A percentile compares a stretch with the other conserved stretches of the same genome.
Conservation (phyloP, 1,284 basidiomycete genomes). For the Anthracocystis setariae region DNA sequence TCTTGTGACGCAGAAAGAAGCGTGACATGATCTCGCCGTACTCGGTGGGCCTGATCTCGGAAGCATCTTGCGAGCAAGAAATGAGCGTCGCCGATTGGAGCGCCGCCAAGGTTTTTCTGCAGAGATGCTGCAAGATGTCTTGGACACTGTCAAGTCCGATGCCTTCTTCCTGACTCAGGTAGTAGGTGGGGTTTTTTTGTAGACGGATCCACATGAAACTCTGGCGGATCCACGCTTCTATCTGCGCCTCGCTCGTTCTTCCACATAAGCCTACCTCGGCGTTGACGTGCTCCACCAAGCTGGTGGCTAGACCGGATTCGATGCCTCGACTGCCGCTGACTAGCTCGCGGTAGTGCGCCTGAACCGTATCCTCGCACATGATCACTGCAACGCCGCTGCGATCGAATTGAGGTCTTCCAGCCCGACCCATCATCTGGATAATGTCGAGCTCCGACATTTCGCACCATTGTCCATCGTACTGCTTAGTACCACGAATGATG, state of each 20-base stretch:
- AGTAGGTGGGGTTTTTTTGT: conserved; percentile 52
- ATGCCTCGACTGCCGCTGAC: conserved; percentile 46
- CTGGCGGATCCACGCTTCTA: conserved; percentile 42
- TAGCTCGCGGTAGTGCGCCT: conserved; percentile 49
- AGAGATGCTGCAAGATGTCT: conserved; percentile 37
- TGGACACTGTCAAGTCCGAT: conserved; percentile 38
- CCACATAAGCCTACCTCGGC: conserved; percentile 50
- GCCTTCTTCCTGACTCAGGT: conserved; percentile 37
- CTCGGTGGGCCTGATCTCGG: conserved; percentile 38
- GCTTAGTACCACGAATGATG: conserved; percentile 59
- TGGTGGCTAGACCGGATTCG: conserved; percentile 49
- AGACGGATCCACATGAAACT: conserved; percentile 50
- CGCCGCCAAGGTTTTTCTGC: conserved; percentile 22
- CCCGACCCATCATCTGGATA: conserved; percentile 74
- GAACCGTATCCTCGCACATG: conserved; percentile 55
- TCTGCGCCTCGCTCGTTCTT: conserved; percentile 18
- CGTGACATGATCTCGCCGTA: conserved; percentile 57
- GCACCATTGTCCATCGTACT: conserved; percentile 50
- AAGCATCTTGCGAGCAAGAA: conserved; percentile 2
- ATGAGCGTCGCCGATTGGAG: conserved; percentile 39
- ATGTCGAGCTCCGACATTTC: conserved; percentile 58
- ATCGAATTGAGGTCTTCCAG: conserved; percentile 95
- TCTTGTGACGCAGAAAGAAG: conserved; percentile 51
- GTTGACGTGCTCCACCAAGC: conserved; percentile 56
- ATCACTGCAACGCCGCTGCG: conserved; percentile 61